These are phyloP conservation scores for Tarenaya hassleriana DNA, from an alignment of 345 rosid species.

Conservation along the genomic window DNA sequence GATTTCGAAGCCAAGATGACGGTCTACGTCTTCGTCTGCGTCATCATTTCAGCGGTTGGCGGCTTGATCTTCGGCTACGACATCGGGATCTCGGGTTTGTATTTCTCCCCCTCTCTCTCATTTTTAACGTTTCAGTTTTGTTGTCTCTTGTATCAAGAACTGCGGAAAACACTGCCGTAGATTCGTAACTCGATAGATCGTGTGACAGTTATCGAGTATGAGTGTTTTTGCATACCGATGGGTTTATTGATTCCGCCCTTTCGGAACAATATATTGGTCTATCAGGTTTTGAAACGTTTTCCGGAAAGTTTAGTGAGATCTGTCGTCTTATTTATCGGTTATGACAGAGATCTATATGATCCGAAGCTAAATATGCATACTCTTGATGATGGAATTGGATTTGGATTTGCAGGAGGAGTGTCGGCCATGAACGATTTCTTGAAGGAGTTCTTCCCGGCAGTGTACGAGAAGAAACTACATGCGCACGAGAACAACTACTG, in stretches of 20 bases:
- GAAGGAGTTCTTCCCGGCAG: constrained; percentile 34
- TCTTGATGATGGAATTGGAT: not conserved
- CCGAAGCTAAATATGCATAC: not conserved
- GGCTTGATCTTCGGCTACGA: constrained; percentile 52
- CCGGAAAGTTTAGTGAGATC: no score
- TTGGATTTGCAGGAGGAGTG: constrained; percentile 38
- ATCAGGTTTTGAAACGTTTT: no score
- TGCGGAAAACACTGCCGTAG: no score
- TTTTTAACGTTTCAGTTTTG: no score
- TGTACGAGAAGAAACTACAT: constrained; percentile 33
- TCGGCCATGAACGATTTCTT: constrained; percentile 51
- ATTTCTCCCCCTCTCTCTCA: no score
- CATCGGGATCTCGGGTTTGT: constrained; percentile 38
- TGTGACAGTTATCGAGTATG: no score
- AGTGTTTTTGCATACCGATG: no score
- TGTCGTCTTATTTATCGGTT: no score
- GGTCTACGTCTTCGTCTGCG: constrained; percentile 28
- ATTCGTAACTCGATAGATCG: no score
- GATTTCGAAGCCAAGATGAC: constrained; percentile 33
- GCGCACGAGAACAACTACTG: constrained; percentile 48
- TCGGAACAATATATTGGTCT: no score
- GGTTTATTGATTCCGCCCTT: no score
- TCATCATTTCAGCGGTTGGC: constrained; percentile 38
- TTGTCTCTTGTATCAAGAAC: not conserved
- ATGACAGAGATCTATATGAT: not conserved